Evolutionary conservation across 2,329 filamentous ascomycete species (phyloP).

Genomic region (Coniochaeta sp.): DNA sequence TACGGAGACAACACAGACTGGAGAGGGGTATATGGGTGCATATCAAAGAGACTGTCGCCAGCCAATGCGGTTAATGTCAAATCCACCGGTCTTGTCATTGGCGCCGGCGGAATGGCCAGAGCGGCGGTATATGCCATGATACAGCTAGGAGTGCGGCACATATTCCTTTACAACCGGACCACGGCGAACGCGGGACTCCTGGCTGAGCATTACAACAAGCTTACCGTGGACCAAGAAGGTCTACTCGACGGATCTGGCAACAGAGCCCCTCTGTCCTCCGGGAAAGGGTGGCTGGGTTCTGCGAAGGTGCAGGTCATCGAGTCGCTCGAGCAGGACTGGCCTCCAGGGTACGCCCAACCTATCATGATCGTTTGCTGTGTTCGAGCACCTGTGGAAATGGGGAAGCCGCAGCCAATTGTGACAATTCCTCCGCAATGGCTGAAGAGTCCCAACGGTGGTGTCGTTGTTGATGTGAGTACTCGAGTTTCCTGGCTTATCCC

Average conservation of each 20-base stretch:
- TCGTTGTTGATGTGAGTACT: slow-evolving; percentile 39
- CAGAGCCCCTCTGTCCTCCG: slow-evolving; percentile 18
- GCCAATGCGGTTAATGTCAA: slow-evolving; percentile 37
- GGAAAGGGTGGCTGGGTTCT: slow-evolving; percentile 19
- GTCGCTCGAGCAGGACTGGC: slow-evolving; percentile 46
- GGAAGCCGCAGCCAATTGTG: not conserved
- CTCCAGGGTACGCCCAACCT: slow-evolving; percentile 43
- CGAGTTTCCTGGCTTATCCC: too few relatives aligned
- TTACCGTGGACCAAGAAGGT: slow-evolving; percentile 12
- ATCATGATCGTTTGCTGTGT: slow-evolving; percentile 33
- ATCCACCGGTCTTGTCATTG: slow-evolving; percentile 37
- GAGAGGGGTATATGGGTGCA: slow-evolving; percentile 56
- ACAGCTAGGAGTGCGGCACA: slow-evolving; percentile 55
- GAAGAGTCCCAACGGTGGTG: slow-evolving; percentile 52
- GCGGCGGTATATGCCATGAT: slow-evolving; percentile 58
- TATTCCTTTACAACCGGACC: slow-evolving; percentile 57
- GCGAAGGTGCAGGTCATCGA: slow-evolving; percentile 35
- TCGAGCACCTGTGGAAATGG: not conserved
- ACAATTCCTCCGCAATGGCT: slow-evolving; percentile 39
- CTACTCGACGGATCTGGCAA: not conserved
- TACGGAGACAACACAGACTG: slow-evolving; percentile 62
- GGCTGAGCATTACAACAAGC: slow-evolving; percentile 49
- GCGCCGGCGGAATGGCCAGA: slow-evolving; percentile 53
- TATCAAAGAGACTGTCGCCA: slow-evolving; percentile 51
- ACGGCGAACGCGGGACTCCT: slow-evolving; percentile 47